phyloP scores from a whole-genome alignment of 2,329 filamentous ascomycete genomes.

The Ascochyta clinopodiicola region DNA sequence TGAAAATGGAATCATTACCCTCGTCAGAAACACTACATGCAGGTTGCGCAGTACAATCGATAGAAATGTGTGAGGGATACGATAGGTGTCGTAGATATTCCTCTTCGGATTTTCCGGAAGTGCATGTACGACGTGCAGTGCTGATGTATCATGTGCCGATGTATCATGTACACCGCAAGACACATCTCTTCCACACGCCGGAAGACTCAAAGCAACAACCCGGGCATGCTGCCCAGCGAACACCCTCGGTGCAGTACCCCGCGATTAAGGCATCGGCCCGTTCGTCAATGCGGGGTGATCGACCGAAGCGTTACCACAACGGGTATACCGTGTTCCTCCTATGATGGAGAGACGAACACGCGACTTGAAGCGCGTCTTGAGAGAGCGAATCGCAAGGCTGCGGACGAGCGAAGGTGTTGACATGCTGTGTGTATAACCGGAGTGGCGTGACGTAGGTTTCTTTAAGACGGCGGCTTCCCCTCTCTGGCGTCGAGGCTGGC shows the following conservation, averaged over 20 bases:
- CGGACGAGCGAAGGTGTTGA: slow-evolving; percentile 4
- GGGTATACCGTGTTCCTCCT: slow-evolving; percentile 23
- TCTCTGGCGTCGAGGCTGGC: neutral
- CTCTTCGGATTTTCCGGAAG: too few relatives aligned
- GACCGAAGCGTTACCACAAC: slow-evolving; percentile 26
- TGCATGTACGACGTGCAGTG: too few relatives aligned
- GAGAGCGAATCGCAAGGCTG: slow-evolving; percentile 1
- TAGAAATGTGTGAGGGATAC: too few relatives aligned
- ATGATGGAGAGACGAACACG: slow-evolving; percentile 13
- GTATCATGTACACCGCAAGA: too few relatives aligned
- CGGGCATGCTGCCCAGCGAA: too few relatives aligned
- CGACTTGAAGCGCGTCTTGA: slow-evolving; percentile 8
- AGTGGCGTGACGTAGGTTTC: neutral
- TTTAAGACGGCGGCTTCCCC: neutral
- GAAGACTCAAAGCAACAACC: too few relatives aligned
- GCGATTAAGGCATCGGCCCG: slow-evolving; percentile 9
- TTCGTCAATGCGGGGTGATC: slow-evolving; percentile 31
- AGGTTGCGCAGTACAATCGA: too few relatives aligned
- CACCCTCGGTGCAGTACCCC: slow-evolving; percentile 19
- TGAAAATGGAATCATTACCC: too few relatives aligned
- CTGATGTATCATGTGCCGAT: too few relatives aligned
- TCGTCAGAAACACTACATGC: too few relatives aligned
- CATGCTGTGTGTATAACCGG: slow-evolving; percentile 1
- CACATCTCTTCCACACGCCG: too few relatives aligned
- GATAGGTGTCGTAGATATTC: too few relatives aligned